Evolutionary conservation across 2,329 filamentous ascomycete genomes (phyloP), one percentile per base, ranked within the genome.

Genomic region (Thielaviopsis cerberus): DNA sequence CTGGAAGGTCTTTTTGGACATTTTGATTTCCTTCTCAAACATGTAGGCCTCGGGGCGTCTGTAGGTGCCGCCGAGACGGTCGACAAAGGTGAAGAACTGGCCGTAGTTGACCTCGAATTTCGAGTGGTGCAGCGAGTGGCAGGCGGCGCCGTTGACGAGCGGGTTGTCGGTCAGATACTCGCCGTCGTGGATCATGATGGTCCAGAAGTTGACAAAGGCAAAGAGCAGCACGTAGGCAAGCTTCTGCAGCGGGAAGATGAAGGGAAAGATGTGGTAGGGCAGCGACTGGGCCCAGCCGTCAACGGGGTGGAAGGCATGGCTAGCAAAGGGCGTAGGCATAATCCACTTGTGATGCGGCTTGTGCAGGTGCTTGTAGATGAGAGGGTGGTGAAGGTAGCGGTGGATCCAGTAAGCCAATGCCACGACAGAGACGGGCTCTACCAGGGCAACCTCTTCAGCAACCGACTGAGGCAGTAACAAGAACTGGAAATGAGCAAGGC

Each of bases 341-440:
- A 97, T 96, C 91, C 91, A 97, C 76, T 95, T 96, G 82, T 97
- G 91, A 73, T 97, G 91, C 63, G 89, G 85, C 80, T 97, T 97
- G 80, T 97, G 91, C 54, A 96, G 77, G 64, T 76, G 76, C 75
- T 90, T 94, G 80, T 97, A 97, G 64, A 72, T 64, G 57, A 73
- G 67, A 17, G 86, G 86, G 71, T 89, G 83, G 72, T 95, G 89
- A 62, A 94, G 78, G 59, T 80, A 85, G 59, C 89, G 85, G 74
- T 94, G 89, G 66, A 94, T 91, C 78, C 85, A 88, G 77, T 95
- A 94, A 48, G 41, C 41, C 41, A 48, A 48, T 48, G 41, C 41
- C 41, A 48, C 17, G 41, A 17, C 41, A 48, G 41, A 48, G 41
- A 48, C 41, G 41, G 8, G n/a, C 41, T 48, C 41, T 48, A 48